A percentile compares a stretch with the other conserved stretches of the same genome.
Conservation (phyloP, 2,329 filamentous ascomycete genomes). For the Colletotrichum echinochloae region DNA sequence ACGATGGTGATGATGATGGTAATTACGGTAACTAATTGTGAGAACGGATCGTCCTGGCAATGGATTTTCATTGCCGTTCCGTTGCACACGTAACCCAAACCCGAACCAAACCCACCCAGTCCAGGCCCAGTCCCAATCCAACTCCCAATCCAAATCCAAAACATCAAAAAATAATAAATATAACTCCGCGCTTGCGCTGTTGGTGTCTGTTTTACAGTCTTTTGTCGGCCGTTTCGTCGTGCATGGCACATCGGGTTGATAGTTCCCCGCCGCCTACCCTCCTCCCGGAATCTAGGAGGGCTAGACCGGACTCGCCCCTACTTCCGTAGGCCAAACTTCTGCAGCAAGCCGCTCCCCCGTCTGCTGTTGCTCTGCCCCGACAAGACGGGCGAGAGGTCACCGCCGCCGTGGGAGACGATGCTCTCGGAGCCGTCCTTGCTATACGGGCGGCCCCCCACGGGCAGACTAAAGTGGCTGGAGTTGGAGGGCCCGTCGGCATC, state of each 20-base stretch:
- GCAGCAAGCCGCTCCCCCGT: conserved; percentile 28
- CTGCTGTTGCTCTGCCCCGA: conserved; percentile 21
- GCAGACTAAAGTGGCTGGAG: conserved; percentile 31
- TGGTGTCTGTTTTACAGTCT: conserved; percentile 33
- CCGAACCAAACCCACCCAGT: not conserved
- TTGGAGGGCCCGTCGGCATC: conserved; percentile 28
- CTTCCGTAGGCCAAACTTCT: conserved; percentile 35
- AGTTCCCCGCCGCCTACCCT: not conserved
- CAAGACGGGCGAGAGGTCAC: conserved; percentile 41
- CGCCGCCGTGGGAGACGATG: conserved; percentile 45
- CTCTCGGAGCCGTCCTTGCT: conserved; percentile 56
- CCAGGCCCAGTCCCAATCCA: not conserved
- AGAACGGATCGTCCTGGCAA: not conserved
- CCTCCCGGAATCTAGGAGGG: not conserved
- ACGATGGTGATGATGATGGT: not conserved
- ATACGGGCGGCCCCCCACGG: conserved; percentile 31
- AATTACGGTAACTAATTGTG: not conserved
- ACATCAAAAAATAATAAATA: not conserved
- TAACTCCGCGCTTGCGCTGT: conserved; percentile 41
- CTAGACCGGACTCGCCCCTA: conserved; percentile 12
- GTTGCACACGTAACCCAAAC: conserved; percentile 1
- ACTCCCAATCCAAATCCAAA: not conserved
- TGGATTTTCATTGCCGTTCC: not conserved
- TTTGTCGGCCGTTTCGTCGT: conserved; percentile 37
- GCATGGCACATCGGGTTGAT: conserved; percentile 13